Evolutionary conservation across 2,329 filamentous ascomycete species (phyloP).

Genomic region (Lecanicillium sp.): DNA sequence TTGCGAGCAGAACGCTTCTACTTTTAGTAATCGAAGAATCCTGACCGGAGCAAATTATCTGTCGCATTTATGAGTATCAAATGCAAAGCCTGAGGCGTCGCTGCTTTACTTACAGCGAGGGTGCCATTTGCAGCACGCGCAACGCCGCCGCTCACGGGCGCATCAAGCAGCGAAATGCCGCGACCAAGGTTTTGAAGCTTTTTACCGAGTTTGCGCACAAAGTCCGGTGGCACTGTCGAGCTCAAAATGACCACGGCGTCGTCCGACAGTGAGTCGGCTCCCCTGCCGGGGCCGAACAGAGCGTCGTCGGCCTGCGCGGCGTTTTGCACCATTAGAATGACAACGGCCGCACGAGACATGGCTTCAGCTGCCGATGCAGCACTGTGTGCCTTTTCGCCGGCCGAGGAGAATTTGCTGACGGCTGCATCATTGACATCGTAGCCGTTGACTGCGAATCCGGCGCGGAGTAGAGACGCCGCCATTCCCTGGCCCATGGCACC

Average conservation of each 20-base stretch:
- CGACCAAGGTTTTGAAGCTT: conserved; percentile 20
- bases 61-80: conserved; percentile 6
- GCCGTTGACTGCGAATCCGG: conserved; percentile 27
- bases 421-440: conserved; percentile 28
- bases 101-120: conserved; percentile 24
- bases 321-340: conserved; percentile 33
- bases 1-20: conserved; percentile 24
- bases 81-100: background rate
- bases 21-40: conserved; percentile 19
- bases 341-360: conserved; percentile 22
- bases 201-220: conserved; percentile 19
- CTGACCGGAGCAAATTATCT: conserved; percentile 30
- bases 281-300: conserved; percentile 26
- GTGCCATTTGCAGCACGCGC: conserved; percentile 30
- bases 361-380: conserved; percentile 25
- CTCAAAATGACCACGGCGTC: conserved; percentile 28
- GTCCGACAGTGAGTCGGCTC: conserved; percentile 21
- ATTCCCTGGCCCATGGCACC: conserved; percentile 35
- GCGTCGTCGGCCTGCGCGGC: conserved; percentile 27
- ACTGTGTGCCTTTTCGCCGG: conserved; percentile 19
- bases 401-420: conserved; percentile 24
- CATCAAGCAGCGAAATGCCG: conserved; percentile 28
- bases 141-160: conserved; percentile 33
- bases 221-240: conserved; percentile 31
- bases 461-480: conserved; percentile 28